Evolutionary conservation across 1,139 yeast genomes (phyloP), one percentile per base, ranked within the genome.

Genomic region (Candida pseudoviswanathii): DNA sequence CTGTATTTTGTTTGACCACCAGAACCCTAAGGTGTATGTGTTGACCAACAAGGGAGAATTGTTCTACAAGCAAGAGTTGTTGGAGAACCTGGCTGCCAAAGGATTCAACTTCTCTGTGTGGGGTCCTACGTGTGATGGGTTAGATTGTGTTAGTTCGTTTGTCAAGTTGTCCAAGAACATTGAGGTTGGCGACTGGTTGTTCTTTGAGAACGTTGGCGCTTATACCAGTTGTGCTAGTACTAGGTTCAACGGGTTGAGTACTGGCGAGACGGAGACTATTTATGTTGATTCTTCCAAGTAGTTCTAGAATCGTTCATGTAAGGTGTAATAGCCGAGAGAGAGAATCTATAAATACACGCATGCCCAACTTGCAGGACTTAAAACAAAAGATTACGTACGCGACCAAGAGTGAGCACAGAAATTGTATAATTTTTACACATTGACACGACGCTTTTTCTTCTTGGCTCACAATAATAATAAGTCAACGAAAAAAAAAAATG

Each of bases 101-200:
- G 51, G 41, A 37, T 55, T 43, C 36, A 54, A 53, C 56, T 89
- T 75, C 63, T 85, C 96, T 22, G 79, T 94, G 52, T 94, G 98
- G 98, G 99, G 99, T 6, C 99, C 98, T 44, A 94, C 98, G 24
- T 94, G 99, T 71, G 99, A 94, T 68, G 97, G 98, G 3, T 77
- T 94, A 57, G 99, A 94, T 67, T 88, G 96, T 66, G 83, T 94
- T 51, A 69, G 88, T 27, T 68, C 76, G 46, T 75, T 73, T 39
- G 71, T 82, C 51, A 59, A 60, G 44, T 74, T 92, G 63, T 75
- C 84, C 16, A 77, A 78, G 47, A 82, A 84, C 44, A 84, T 91
- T 45, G 74, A 76, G 39, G 86, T 87, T 45, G 98, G 97, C 11
- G 98, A 94, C 66, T 94, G 98, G 98, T 68, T 94, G 52, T 89